Evolutionary conservation across 805 yeast species (phyloP).

Genomic region (Metschnikowia colocasiae): DNA sequence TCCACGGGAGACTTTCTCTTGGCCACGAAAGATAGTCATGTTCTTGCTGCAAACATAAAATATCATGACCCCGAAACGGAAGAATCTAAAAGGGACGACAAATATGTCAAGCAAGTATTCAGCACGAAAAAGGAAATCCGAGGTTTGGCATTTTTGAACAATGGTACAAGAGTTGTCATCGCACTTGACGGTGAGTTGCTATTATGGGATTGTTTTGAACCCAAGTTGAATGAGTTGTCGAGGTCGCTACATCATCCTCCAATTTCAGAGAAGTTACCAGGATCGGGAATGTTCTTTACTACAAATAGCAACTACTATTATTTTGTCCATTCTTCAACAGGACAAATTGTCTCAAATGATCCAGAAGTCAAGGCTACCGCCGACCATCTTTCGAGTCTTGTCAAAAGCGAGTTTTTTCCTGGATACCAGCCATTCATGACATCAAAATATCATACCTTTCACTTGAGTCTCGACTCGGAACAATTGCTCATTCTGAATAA

Average conservation of each 20-base stretch:
- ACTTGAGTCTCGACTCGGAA: slow-evolving; percentile 16
- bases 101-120: slow-evolving; percentile 28
- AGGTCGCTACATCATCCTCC: slow-evolving; percentile 23
- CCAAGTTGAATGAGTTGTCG: slow-evolving; percentile 25
- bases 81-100: slow-evolving; percentile 36
- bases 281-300: not conserved
- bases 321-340: slow-evolving; percentile 13
- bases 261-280: not conserved
- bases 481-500: slow-evolving; percentile 29
- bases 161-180: slow-evolving; percentile 23
- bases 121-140: slow-evolving; percentile 15
- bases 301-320: slow-evolving; percentile 5
- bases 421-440: slow-evolving; percentile 20
- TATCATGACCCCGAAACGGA: slow-evolving; percentile 25
- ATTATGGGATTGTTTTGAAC: slow-evolving; percentile 36
- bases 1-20: slow-evolving; percentile 31
- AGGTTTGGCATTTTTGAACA: slow-evolving; percentile 21
- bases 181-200: slow-evolving; percentile 19
- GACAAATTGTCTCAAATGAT: slow-evolving; percentile 28
- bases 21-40: slow-evolving; percentile 27
- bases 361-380: slow-evolving; percentile 24
- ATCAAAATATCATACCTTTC: slow-evolving; percentile 31
- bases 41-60: slow-evolving; percentile 28
- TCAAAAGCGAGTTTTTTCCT: not conserved
- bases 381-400: slow-evolving; percentile 14